These are phyloP conservation scores for Jatropha multifida DNA, from an alignment of 441 rosid genomes.

Conservation along the genomic window DNA sequence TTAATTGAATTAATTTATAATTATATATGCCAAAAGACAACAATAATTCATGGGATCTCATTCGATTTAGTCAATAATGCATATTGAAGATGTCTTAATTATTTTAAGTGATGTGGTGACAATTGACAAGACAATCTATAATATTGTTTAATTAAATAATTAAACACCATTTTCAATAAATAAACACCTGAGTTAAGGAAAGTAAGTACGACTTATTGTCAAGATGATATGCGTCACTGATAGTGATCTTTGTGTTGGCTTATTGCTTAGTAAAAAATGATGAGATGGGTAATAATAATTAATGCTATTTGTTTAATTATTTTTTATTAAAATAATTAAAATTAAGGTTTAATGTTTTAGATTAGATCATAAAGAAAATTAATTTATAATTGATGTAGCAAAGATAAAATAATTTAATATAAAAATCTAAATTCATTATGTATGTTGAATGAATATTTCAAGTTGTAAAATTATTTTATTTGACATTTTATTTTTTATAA, in stretches of 20 bases:
- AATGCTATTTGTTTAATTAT: not conserved
- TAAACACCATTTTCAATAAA: not conserved
- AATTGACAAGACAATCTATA: not conserved
- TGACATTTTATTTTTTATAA: too few species aligned
- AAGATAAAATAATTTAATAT: too few species aligned
- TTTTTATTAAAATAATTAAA: not conserved
- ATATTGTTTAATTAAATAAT: not conserved
- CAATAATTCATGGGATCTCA: not conserved
- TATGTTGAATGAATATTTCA: too few species aligned
- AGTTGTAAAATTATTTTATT: too few species aligned
- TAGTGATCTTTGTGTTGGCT: not conserved
- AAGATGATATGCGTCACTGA: not conserved
- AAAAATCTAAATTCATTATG: too few species aligned
- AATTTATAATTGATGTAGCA: too few species aligned
- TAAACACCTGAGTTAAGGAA: not conserved
- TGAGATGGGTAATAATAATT: not conserved
- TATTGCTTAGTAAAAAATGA: not conserved
- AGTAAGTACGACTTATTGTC: not conserved
- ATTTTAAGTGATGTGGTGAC: not conserved
- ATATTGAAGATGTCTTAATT: not conserved
- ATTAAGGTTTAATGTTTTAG: too few species aligned
- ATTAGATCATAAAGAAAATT: too few species aligned
- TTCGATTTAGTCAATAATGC: slow-evolving; percentile 11
- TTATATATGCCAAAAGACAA: not conserved
- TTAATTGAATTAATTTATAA: not conserved